Evolutionary conservation across 768 basidiomycete species (phyloP), one percentile per base, ranked within the genome.

Genomic region (Pseudohyphozyma bogoriensis): DNA sequence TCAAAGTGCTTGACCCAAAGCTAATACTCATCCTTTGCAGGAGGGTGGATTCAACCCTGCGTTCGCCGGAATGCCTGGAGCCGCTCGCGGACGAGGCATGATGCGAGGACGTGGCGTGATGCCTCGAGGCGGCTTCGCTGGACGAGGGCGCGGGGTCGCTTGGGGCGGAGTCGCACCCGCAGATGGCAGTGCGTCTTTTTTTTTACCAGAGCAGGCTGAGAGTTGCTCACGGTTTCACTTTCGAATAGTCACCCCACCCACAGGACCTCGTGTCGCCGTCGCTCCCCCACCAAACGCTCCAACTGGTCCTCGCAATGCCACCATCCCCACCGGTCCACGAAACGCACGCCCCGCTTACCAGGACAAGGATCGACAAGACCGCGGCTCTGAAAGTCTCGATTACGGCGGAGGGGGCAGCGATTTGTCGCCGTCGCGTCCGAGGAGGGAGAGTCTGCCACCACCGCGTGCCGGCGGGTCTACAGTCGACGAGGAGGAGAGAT

Each of bases 11-110:
- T 20, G 28, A 50, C 29, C 47, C n/a, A n/a, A 22, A 18, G 47
- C 47, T 15, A 31, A 31, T 28, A 29, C 13, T 28, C 47, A 50
- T 8, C 93, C 36, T 76, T 88, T 11, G 80, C 90, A 49, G 90
- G 91, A 49, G n/a, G 58, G 36, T n/a, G 46, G 31, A 5, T 58
- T 33, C n/a, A 28, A 45, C n/a, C 33, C 42, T 5, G 44, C 44
- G 16, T 4, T 44, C 9, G 36, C 36, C 6, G 45, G 42, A 18
- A 51, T 50, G 33, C 52, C 44, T 15, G 47, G 50, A 10, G 32
- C 33, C 9, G 7, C 33, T 10, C 29, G 31, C 2, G 50, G 50
- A 1, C 50, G 31, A 36, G 35, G 50, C 10, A 29, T 15, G 15
- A 22, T 20, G 1, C 50, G 50, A 7, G 33, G 32, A 20, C 49